Percentiles rank a stretch among this genome's conserved stretches.
Evolutionary conservation across 371 early-diverging fungal genomes (phyloP).

Genomic region (Entomophthora muscae): DNA sequence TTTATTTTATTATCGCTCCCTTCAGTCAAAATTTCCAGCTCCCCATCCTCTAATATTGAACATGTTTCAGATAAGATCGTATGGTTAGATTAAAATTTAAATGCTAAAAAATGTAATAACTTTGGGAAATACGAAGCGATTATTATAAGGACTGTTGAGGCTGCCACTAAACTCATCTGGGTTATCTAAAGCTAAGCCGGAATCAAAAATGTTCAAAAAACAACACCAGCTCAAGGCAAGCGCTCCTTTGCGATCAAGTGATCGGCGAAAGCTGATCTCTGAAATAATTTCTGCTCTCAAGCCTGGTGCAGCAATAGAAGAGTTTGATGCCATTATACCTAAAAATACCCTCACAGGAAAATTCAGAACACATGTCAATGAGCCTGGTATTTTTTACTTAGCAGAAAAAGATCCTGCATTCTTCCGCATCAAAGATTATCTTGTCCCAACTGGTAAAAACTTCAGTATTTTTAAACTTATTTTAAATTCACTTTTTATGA

Average conservation of each 20-base stretch:
- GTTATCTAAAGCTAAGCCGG: too few species aligned
- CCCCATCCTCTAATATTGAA: too few species aligned
- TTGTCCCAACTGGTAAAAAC: neutral
- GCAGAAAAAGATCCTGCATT: neutral
- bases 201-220: constrained; percentile 4
- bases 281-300: neutral
- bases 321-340: neutral
- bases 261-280: neutral
- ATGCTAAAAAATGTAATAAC: too few species aligned
- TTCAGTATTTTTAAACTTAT: too few species aligned
- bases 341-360: neutral
- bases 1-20: too few species aligned
- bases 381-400: neutral
- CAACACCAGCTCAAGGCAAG: neutral
- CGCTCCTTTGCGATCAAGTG: neutral
- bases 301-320: neutral
- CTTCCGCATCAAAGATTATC: neutral
- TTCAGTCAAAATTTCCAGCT: too few species aligned
- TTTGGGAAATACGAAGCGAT: too few species aligned
- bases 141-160: too few species aligned
- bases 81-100: too few species aligned
- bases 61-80: too few species aligned
- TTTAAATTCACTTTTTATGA: too few species aligned
- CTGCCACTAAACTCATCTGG: too few species aligned
- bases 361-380: neutral